Evolutionary conservation across 2,329 filamentous ascomycete species (phyloP).

Genomic region (Aureobasidium pullulans): DNA sequence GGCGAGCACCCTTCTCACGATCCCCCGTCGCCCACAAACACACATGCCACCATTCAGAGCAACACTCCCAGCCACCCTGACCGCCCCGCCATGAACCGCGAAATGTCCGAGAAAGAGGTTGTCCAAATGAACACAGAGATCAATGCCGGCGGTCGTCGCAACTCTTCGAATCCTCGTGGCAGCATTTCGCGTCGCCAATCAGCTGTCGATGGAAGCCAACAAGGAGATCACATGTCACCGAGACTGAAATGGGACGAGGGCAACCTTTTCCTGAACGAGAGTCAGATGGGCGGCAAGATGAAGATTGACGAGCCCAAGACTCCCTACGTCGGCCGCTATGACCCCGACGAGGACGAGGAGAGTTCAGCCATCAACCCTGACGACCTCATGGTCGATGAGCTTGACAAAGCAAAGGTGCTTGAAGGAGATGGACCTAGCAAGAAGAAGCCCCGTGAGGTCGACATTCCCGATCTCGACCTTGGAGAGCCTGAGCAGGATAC

Average conservation of each 20-base stretch:
- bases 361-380: constrained; percentile 58
- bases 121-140: constrained; percentile 89
- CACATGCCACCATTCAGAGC: constrained; percentile 22
- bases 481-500: constrained; percentile 71
- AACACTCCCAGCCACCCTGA: constrained; percentile 26
- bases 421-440: constrained; percentile 26
- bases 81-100: constrained; percentile 38
- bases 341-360: constrained; percentile 81
- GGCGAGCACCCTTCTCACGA: constrained; percentile 47
- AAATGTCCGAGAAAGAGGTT: constrained; percentile 72
- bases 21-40: constrained; percentile 39
- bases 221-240: constrained; percentile 55
- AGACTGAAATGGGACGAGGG: constrained; percentile 98
- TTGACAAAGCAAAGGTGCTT: constrained; percentile 46
- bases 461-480: constrained; percentile 86
- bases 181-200: constrained; percentile 68
- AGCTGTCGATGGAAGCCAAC: constrained; percentile 38
- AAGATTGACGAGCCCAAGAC: constrained; percentile 99
- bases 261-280: constrained; percentile 93
- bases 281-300: constrained; percentile 92
- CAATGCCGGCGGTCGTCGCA: constrained; percentile 84
- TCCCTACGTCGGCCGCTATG: constrained; percentile 86
- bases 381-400: constrained; percentile 61
- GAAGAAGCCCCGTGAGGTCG: constrained; percentile 52
- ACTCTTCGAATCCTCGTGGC: constrained; percentile 64